Evolutionary conservation across 2,329 filamentous ascomycete species (phyloP).

Genomic region (Aspergillus neoniger): DNA sequence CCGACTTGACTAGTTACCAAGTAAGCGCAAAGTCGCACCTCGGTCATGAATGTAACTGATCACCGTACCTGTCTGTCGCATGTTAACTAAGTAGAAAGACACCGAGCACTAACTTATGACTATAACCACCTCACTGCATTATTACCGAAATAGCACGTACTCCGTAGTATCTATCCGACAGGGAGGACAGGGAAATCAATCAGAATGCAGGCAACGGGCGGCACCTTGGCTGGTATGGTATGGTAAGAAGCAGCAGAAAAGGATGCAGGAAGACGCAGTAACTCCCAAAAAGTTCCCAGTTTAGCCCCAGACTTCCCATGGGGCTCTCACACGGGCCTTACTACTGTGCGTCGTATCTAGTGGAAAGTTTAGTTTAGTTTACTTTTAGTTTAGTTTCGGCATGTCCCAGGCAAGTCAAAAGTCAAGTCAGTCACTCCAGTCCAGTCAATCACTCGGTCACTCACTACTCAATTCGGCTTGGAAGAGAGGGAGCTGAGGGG

Average conservation of each 20-base stretch:
- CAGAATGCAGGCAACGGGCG: neutral
- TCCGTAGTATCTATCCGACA: neutral
- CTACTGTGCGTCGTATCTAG: neutral
- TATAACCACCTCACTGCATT: too few species aligned
- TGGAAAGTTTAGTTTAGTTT: conserved; percentile 15
- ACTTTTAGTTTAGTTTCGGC: conserved; percentile 13
- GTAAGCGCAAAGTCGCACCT: too few species aligned
- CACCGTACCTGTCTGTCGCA: neutral
- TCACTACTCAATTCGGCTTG: too few species aligned
- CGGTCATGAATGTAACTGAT: neutral
- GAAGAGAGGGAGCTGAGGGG: too few species aligned
- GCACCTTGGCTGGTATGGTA: conserved; percentile 3
- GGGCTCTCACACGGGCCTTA: conserved; percentile 19
- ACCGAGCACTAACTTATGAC: too few species aligned
- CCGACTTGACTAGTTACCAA: too few species aligned
- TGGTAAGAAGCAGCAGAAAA: neutral
- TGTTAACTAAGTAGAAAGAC: too few species aligned
- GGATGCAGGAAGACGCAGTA: neutral
- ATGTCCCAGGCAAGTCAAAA: conserved; percentile 13
- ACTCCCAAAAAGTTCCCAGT: conserved; percentile 3
- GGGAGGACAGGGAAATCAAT: neutral
- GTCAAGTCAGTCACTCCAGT: neutral
- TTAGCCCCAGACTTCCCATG: conserved; percentile 15
- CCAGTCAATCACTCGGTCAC: too few species aligned
- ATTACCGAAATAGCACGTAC: too few species aligned